phyloP scores from a whole-genome alignment of 768 basidiomycete species.

The Trametopsis cervina region DNA sequence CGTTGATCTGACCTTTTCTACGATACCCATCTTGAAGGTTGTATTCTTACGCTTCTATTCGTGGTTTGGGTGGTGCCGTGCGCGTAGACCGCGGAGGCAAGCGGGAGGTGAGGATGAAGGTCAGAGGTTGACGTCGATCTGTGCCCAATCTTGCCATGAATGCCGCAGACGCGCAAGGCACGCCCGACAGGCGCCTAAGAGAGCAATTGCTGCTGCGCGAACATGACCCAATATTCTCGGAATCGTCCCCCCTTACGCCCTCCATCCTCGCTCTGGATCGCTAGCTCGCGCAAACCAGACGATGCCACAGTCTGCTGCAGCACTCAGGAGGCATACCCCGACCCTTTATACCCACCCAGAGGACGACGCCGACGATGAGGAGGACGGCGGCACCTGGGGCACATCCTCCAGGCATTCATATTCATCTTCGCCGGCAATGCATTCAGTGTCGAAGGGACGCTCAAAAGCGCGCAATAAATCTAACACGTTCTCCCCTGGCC shows the following conservation, averaged over 20 bases:
- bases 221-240: not conserved
- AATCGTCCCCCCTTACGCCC: slow-evolving; percentile 6
- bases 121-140: not conserved
- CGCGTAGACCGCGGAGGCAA: not conserved
- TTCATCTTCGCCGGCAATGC: slow-evolving; percentile 15
- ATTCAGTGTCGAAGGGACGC: slow-evolving; percentile 8
- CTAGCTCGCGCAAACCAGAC: too few relatives aligned
- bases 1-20: slow-evolving; percentile 67
- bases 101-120: not conserved
- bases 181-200: too few relatives aligned
- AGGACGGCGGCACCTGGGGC: slow-evolving; percentile 38
- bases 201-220: too few relatives aligned
- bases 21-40: slow-evolving; percentile 84
- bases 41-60: too few relatives aligned
- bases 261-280: too few relatives aligned
- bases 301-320: slow-evolving; percentile 11
- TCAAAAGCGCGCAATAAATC: slow-evolving; percentile 23
- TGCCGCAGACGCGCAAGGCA: not conserved
- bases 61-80: not conserved
- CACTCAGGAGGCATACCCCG: slow-evolving; percentile 55
- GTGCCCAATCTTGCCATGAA: too few relatives aligned
- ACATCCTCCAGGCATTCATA: slow-evolving; percentile 19
- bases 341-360: slow-evolving; percentile 62
- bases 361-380: slow-evolving; percentile 43
- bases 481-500: slow-evolving; percentile 22